Evolutionary conservation across 1,284 basidiomycete genomes (phyloP).

Genomic region (Takashimella koratensis): DNA sequence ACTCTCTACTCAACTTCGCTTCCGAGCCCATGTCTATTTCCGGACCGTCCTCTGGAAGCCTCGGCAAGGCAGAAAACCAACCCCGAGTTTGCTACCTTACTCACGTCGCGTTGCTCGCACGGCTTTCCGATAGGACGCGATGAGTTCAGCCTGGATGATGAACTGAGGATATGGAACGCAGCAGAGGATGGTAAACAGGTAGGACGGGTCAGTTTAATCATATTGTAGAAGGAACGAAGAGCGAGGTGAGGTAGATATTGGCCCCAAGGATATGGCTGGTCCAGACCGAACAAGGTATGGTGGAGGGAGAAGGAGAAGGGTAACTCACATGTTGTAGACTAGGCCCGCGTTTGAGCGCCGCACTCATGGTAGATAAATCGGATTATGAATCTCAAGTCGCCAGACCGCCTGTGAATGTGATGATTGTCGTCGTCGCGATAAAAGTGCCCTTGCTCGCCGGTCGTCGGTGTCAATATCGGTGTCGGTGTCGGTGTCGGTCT

Average conservation of each 20-base stretch:
- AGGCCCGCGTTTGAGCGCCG: not conserved
- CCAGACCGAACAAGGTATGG: too few species aligned
- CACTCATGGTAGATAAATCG: too few species aligned
- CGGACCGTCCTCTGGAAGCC: too few species aligned
- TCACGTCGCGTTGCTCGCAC: conserved; percentile 46
- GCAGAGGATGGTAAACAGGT: not conserved
- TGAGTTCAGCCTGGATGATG: conserved; percentile 39
- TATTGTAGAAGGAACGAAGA: too few species aligned
- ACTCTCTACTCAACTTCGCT: not conserved
- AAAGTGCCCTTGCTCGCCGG: too few species aligned
- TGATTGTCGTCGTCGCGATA: too few species aligned
- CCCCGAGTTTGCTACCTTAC: conserved; percentile 10
- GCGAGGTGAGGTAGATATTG: not conserved
- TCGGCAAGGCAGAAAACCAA: too few species aligned
- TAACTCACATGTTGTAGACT: conserved; percentile 4
- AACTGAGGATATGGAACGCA: too few species aligned
- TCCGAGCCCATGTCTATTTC: too few species aligned
- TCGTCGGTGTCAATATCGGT: not conserved
- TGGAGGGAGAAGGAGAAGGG: not conserved
- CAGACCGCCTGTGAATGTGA: too few species aligned
- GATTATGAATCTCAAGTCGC: too few species aligned
- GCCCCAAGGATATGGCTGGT: not conserved
- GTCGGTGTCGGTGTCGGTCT: too few species aligned
- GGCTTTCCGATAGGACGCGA: conserved; percentile 43
- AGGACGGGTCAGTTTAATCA: not conserved